A percentile compares a stretch with the other conserved stretches of the same genome.
Conservation (phyloP, 2,329 filamentous ascomycete species). For the Fusarium sp. region DNA sequence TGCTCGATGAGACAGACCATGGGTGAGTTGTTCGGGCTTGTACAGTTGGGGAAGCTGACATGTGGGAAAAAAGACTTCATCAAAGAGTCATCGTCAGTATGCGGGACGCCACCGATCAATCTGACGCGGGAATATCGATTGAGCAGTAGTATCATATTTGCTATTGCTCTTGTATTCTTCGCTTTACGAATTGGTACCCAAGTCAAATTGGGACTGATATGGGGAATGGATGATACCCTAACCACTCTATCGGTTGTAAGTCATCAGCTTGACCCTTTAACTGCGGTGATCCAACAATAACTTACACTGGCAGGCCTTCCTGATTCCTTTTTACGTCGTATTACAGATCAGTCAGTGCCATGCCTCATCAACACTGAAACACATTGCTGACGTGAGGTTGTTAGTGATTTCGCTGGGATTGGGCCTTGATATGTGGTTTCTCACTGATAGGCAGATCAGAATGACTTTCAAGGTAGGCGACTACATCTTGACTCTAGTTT, state of each 20-base stretch:
- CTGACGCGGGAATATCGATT: background rate
- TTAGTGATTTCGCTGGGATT: conserved; percentile 13
- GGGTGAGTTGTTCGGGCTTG: background rate
- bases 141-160: background rate
- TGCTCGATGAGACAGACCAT: conserved; percentile 11
- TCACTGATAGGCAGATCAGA: conserved; percentile 4
- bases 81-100: background rate
- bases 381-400: background rate
- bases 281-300: fast-evolving
- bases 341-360: background rate
- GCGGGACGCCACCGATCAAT: conserved; percentile 1
- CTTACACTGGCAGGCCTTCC: background rate
- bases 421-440: conserved; percentile 20
- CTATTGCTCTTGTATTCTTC: background rate
- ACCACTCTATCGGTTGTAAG: background rate
- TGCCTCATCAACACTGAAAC: no score
- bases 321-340: background rate
- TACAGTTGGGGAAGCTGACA: background rate
- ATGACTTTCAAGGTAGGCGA: background rate
- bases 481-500: background rate
- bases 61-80: conserved; percentile 7
- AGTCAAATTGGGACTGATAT: background rate
- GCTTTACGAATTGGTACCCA: background rate
- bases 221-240: conserved; percentile 18
- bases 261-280: background rate